phyloP scores from a whole-genome alignment of 2,329 filamentous ascomycete species.

The Arthrobotrys sphaeroides region DNA sequence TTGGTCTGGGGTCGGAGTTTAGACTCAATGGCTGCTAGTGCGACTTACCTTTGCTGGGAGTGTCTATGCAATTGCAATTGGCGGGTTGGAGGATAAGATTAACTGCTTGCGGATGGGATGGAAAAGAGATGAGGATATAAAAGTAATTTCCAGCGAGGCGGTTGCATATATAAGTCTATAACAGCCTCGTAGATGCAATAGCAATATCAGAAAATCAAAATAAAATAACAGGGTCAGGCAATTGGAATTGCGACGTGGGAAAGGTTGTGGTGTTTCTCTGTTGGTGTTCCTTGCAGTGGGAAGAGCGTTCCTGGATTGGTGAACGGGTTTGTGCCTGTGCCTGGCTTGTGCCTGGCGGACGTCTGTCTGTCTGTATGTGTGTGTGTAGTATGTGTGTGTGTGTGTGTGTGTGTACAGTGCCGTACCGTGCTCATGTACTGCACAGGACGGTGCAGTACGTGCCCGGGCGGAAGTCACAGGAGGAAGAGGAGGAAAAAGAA shows the following conservation, averaged over 20 bases:
- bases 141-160: conserved; percentile 13
- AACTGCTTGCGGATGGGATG: not conserved
- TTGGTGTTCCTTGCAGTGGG: conserved; percentile 33
- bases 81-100: not conserved
- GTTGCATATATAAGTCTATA: conserved; percentile 1
- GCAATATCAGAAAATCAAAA: not conserved
- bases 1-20: not conserved
- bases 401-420: not conserved
- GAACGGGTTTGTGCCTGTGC: not conserved
- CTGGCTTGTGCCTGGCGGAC: conserved; percentile 19
- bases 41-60: not conserved
- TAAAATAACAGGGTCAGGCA: not conserved
- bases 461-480: not conserved
- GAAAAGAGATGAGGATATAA: conserved; percentile 2
- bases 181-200: not conserved
- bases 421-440: not conserved
- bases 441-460: not conserved
- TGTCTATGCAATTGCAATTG: not conserved
- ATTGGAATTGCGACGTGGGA: not conserved
- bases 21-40: not conserved
- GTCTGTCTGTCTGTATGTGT: not conserved
- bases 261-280: not conserved
- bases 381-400: not conserved
- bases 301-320: conserved; percentile 26
- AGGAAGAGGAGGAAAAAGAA: not conserved